These are phyloP conservation scores for Metschnikowia koreensis DNA, from an alignment of 805 yeast genomes.

Conservation along the genomic window DNA sequence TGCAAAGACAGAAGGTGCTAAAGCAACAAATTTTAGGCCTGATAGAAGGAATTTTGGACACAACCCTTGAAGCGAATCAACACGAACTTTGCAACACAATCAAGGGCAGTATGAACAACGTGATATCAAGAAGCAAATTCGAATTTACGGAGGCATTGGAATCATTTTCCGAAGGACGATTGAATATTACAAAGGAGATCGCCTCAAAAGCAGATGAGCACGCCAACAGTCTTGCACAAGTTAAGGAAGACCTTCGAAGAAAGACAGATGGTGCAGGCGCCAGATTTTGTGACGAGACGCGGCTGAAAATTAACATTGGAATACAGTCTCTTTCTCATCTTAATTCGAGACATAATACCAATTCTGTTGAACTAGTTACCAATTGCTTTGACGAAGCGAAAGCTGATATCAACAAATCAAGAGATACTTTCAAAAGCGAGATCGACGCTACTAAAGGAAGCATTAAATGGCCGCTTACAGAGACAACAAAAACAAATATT, in stretches of 20 bases:
- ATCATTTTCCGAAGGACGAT: neutral
- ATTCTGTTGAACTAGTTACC: neutral
- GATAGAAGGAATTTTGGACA: neutral
- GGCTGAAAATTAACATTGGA: neutral
- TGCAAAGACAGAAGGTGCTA: neutral
- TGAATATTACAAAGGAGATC: neutral
- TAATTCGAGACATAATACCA: neutral
- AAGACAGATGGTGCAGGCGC: slow-evolving; percentile 5
- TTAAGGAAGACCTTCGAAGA: neutral
- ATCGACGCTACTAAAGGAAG: neutral
- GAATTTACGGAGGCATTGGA: neutral
- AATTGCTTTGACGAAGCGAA: neutral
- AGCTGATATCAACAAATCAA: neutral
- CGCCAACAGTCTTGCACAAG: neutral
- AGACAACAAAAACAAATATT: neutral
- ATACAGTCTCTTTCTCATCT: neutral
- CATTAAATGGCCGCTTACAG: neutral
- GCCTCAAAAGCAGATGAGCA: slow-evolving; percentile 1
- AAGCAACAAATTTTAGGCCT: neutral
- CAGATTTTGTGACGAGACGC: neutral
- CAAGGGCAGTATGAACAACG: neutral
- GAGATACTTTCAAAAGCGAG: slow-evolving; percentile 1
- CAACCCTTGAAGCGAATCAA: neutral
- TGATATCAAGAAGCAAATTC: neutral
- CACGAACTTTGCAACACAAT: neutral